Evolutionary conservation across 805 yeast species (phyloP), one percentile per base, ranked within the genome.

Genomic region (Saccharomycopsis sp.): DNA sequence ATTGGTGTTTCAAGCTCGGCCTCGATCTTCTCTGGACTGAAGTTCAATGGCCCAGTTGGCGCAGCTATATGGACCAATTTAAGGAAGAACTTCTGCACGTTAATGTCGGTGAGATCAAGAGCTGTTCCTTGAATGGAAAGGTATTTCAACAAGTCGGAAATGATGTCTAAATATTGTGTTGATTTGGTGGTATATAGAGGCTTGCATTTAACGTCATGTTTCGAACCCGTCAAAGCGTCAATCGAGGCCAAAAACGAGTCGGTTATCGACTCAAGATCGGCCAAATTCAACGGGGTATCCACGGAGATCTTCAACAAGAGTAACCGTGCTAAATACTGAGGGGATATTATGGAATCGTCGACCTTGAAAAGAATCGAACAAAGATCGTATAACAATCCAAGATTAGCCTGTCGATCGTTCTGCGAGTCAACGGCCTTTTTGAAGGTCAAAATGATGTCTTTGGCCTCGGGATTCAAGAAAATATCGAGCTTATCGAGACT

Each of bases 61-160:
- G 49, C 49, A 17, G 49, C 49, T 17, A 44, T 44, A 44, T 44
- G 49, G 49, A 44, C 22, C 5, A 57, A 25, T 29, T 53, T 51
- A 8, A 57, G n/a, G n/a, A 57, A 19, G 9, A 53, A 38, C 22
- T 35, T n/a, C 49, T 53, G 56, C 7, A 23, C 19, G 5, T 24
- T 44, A 15, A 35, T 41, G 23, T 58, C 47, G 14, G 56, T 41
- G 12, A 58, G 50, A 38, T 58, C 58, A 9, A 58, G 25, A 8
- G 24, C 24, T 34, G 35, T 34, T 14, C 61, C 61, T 42, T 56
- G 58, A 2, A 47, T 15, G 19, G 58, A 47, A 29, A 29, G 52
- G n/a, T 44, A 24, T 19, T 53, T 49, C 17, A 58, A 53, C n/a
- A 58, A 49, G 20, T 50, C 51, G 17, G 34, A 19, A 9, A 55